Evolutionary conservation across 2,329 filamentous ascomycete genomes (phyloP).

Genomic region (Cytospora paraplurivora): DNA sequence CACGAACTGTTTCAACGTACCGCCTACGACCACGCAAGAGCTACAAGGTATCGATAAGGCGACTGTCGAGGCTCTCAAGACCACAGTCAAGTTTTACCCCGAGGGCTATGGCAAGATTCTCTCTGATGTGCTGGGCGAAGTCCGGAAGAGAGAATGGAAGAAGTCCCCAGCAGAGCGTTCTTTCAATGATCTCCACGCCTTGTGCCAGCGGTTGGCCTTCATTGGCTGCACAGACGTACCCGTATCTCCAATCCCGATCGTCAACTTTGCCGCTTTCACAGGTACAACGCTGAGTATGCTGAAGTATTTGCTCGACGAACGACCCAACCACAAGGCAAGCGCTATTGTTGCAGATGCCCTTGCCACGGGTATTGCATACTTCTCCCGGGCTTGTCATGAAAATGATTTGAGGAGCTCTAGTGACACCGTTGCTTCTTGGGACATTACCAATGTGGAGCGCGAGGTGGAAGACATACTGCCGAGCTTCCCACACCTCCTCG

Average conservation of each 20-base stretch:
- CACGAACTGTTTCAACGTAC: slow-evolving; percentile 23
- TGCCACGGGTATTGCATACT: slow-evolving; percentile 19
- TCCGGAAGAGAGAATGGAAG: slow-evolving; percentile 29
- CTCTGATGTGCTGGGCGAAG: slow-evolving; percentile 33
- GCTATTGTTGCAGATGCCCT: slow-evolving; percentile 18
- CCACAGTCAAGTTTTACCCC: slow-evolving; percentile 25
- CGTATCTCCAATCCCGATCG: slow-evolving; percentile 36
- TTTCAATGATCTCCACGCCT: slow-evolving; percentile 39
- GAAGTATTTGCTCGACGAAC: slow-evolving; percentile 16
- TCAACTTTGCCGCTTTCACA: slow-evolving; percentile 46
- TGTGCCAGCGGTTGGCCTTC: slow-evolving; percentile 45
- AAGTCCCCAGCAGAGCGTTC: slow-evolving; percentile 24
- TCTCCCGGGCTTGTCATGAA: slow-evolving; percentile 6
- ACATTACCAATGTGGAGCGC: not conserved
- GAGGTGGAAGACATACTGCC: slow-evolving; percentile 11
- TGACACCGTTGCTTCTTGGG: not conserved
- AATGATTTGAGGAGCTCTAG: slow-evolving; percentile 3
- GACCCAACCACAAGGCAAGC: slow-evolving; percentile 13
- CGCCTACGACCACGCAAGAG: slow-evolving; percentile 7
- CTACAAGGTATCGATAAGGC: slow-evolving; percentile 27
- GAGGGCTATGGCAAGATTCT: slow-evolving; percentile 28
- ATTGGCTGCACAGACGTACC: slow-evolving; percentile 49
- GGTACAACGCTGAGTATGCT: slow-evolving; percentile 36
- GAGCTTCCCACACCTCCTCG: slow-evolving; percentile 17
- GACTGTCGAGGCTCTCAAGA: slow-evolving; percentile 37